Percentiles rank a stretch among this genome's conserved stretches.
phyloP scores from a whole-genome alignment of 441 rosid species.

The Erysimum cheiri region DNA sequence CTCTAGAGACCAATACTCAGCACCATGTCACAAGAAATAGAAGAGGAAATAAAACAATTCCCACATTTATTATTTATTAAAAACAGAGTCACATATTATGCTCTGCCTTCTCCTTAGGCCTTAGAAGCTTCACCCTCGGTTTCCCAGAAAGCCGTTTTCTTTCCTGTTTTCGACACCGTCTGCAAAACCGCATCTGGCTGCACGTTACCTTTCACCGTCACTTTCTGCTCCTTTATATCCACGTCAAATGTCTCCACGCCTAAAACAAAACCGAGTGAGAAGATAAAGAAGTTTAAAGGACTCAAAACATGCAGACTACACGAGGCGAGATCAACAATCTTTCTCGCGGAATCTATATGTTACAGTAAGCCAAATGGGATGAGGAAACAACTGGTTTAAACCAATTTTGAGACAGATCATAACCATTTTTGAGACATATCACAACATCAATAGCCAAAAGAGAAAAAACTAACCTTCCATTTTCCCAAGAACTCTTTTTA shows the following conservation, averaged over 20 bases:
- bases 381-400: not conserved
- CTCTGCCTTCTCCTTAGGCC: conserved; percentile 34
- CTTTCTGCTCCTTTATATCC: conserved; percentile 89
- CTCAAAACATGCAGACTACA: not conserved
- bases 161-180: conserved; percentile 86
- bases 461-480: conserved; percentile 5
- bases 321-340: not conserved
- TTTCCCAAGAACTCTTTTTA: conserved; percentile 26
- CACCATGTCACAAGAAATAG: conserved; percentile 1
- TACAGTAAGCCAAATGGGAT: not conserved
- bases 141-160: conserved; percentile 87
- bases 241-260: conserved; percentile 87
- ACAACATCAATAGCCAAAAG: not conserved
- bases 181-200: conserved; percentile 84
- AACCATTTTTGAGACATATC: too few species aligned
- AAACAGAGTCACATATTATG: conserved; percentile 15
- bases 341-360: not conserved
- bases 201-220: conserved; percentile 88
- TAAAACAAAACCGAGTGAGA: conserved; percentile 30
- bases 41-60: not conserved
- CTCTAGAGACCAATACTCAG: conserved; percentile 4
- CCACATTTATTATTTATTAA: conserved; percentile 17
- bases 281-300: too few species aligned
- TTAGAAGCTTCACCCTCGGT: conserved; percentile 49
- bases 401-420: too few species aligned